Conservation (phyloP, 352 stramenopile genomes). For the Globisporangium cylindrosporum region DNA sequence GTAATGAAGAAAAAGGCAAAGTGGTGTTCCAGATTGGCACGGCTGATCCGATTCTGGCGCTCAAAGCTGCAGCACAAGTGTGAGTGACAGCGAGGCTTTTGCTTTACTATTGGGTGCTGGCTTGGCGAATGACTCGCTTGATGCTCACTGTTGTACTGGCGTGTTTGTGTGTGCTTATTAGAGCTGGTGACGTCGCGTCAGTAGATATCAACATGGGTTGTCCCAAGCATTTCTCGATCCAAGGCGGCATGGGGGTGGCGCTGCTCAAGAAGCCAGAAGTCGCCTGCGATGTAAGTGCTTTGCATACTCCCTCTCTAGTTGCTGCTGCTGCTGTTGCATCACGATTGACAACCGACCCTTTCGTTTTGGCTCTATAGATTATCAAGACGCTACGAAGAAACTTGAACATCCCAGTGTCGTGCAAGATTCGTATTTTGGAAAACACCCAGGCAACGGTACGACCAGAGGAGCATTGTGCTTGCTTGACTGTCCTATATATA, state of each 20-base stretch:
- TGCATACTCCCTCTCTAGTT: too few species aligned
- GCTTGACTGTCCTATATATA: constrained; percentile 9
- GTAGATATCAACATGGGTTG: constrained; percentile 96
- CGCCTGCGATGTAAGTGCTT: constrained; percentile 66
- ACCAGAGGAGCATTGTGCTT: neutral
- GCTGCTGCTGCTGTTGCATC: neutral
- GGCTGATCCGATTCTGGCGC: constrained; percentile 64
- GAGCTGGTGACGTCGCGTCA: constrained; percentile 81
- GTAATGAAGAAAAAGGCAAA: constrained; percentile 67
- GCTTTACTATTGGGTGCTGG: neutral
- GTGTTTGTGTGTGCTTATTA: constrained; percentile 14
- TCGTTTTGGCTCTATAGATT: constrained; percentile 36
- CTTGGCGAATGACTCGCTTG: neutral
- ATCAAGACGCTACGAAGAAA: constrained; percentile 79
- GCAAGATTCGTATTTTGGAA: constrained; percentile 85
- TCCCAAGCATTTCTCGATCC: constrained; percentile 92
- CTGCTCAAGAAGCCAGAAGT: constrained; percentile 87
- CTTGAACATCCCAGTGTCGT: constrained; percentile 82
- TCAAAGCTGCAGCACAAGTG: constrained; percentile 76
- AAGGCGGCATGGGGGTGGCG: constrained; percentile 90
- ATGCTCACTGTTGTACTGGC: neutral
- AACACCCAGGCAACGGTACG: constrained; percentile 61
- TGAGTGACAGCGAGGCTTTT: constrained; percentile 28
- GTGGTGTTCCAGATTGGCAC: constrained; percentile 91
- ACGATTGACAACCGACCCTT: neutral